Conservation (phyloP, 495 filamentous ascomycete genomes). For the Aspergillus olivimuriae region DNA sequence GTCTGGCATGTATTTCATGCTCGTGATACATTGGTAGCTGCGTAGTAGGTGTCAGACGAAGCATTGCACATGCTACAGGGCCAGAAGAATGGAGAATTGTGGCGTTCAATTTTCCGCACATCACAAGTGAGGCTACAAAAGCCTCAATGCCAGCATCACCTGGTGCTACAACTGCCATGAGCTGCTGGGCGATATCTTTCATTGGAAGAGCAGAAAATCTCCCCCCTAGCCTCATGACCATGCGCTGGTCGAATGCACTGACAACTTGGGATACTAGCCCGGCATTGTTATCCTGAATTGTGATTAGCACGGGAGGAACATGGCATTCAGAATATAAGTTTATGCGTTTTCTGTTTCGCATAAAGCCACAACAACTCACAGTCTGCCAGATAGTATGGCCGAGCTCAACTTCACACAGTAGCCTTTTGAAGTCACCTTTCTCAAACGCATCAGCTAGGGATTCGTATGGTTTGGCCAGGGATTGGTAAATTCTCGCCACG, state of each 20-base stretch:
- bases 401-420: conserved; percentile 53
- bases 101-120: neutral
- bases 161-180: neutral
- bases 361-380: conserved; percentile 35
- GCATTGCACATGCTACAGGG: neutral
- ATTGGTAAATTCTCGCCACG: conserved; percentile 51
- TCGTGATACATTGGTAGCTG: conserved; percentile 29
- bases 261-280: conserved; percentile 49
- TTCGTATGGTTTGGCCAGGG: conserved; percentile 63
- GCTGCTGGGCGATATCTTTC: conserved; percentile 31
- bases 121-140: neutral
- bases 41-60: neutral
- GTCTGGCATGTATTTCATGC: conserved; percentile 31
- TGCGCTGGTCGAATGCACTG: conserved; percentile 39
- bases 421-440: conserved; percentile 43
- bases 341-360: neutral
- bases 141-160: neutral
- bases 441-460: conserved; percentile 63
- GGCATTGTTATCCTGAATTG: conserved; percentile 49
- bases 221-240: conserved; percentile 35
- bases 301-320: too few relatives aligned
- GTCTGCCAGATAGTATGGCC: conserved; percentile 52
- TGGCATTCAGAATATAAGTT: too few relatives aligned
- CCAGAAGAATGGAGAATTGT: conserved; percentile 2
- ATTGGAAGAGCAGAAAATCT: conserved; percentile 44